Conservation (phyloP, 2,329 filamentous ascomycete species). For the Neoarthrinium moseri region DNA sequence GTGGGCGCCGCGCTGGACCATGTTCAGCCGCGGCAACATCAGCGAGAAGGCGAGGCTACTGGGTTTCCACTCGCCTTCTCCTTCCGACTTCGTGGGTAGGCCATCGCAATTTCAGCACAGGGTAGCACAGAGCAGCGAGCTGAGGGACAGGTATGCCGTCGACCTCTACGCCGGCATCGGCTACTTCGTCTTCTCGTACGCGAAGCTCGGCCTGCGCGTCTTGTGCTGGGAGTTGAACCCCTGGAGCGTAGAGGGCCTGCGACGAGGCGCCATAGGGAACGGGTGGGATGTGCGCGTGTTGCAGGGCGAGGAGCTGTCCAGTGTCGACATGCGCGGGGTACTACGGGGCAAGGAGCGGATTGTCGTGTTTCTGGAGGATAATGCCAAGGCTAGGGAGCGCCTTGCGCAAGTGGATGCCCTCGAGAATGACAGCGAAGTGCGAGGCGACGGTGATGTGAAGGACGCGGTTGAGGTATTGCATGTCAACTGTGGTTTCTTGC, state of each 20-base stretch:
- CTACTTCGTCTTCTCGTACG: constrained; percentile 88
- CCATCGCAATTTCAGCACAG: neutral
- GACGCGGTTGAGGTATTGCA: constrained; percentile 47
- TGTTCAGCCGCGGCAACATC: constrained; percentile 92
- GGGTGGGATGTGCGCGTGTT: constrained; percentile 63
- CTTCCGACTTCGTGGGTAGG: too few species aligned
- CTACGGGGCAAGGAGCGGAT: constrained; percentile 34
- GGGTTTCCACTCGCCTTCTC: constrained; percentile 37
- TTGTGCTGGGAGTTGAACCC: constrained; percentile 90
- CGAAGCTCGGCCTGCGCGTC: constrained; percentile 67
- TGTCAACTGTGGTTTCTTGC: constrained; percentile 64
- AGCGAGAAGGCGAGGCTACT: constrained; percentile 82
- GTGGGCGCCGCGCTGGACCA: constrained; percentile 88
- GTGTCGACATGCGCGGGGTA: constrained; percentile 34
- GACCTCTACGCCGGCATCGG: constrained; percentile 93
- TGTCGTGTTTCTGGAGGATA: constrained; percentile 69
- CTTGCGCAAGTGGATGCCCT: constrained; percentile 35
- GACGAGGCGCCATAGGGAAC: constrained; percentile 70
- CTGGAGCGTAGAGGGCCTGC: constrained; percentile 81
- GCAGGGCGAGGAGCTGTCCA: constrained; percentile 33
- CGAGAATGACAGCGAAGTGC: neutral
- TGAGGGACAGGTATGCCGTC: constrained; percentile 51
- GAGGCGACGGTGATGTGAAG: constrained; percentile 13
- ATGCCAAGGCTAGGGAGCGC: constrained; percentile 48
- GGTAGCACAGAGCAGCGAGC: constrained; percentile 8